phyloP scores from a whole-genome alignment of 768 basidiomycete genomes.

The Podaxis carcinomalis region DNA sequence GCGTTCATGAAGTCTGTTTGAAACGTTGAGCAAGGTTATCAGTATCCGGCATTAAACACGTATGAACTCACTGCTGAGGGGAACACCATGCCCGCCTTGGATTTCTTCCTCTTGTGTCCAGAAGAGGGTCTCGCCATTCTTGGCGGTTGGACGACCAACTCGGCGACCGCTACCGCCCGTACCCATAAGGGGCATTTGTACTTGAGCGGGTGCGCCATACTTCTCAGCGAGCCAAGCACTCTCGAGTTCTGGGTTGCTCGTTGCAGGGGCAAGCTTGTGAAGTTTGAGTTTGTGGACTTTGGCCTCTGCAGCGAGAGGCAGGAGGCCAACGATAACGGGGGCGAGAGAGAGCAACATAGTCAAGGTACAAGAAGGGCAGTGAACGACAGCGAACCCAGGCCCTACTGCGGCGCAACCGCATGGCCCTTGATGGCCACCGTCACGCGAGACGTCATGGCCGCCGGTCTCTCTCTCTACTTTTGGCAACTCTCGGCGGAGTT shows the following conservation, averaged over 20 bases:
- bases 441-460: slow-evolving; percentile 3
- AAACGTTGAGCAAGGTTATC: slow-evolving; percentile 2
- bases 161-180: slow-evolving; percentile 71
- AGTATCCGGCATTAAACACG: not conserved
- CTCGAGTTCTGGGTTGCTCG: slow-evolving; percentile 63
- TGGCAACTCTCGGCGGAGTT: not conserved
- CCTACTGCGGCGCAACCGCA: slow-evolving; percentile 1
- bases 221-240: slow-evolving; percentile 90
- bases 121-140: slow-evolving; percentile 56
- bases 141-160: slow-evolving; percentile 31
- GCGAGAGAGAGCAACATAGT: slow-evolving; percentile 33
- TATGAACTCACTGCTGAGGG: slow-evolving; percentile 75
- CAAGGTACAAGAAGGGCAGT: not conserved
- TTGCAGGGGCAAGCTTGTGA: slow-evolving; percentile 70
- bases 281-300: slow-evolving; percentile 85
- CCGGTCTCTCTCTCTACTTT: not conserved
- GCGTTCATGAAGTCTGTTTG: slow-evolving; percentile 92
- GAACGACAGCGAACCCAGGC: not conserved
- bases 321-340: slow-evolving; percentile 36
- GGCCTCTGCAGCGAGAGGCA: slow-evolving; percentile 48
- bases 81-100: slow-evolving; percentile 81
- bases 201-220: slow-evolving; percentile 58
- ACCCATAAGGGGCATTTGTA: slow-evolving; percentile 63
- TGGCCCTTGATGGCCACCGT: not conserved
- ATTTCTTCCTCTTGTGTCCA: slow-evolving; percentile 73